phyloP scores from a whole-genome alignment of 371 early-diverging fungal genomes.

The Mortierella sp. region DNA sequence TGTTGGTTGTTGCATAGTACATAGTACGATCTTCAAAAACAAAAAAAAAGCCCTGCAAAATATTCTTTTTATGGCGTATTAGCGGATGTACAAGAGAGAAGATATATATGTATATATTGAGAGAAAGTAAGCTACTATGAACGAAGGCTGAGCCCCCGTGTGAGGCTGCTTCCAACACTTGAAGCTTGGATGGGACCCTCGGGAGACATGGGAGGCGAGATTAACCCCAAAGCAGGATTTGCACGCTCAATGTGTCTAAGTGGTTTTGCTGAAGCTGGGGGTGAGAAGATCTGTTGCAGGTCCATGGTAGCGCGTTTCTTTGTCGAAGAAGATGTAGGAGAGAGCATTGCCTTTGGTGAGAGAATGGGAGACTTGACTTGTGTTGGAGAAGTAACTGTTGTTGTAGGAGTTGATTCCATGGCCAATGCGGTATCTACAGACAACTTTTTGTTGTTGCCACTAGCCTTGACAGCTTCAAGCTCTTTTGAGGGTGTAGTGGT shows the following conservation, averaged over 20 bases:
- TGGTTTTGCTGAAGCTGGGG: slow-evolving; percentile 3
- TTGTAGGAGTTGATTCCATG: not conserved
- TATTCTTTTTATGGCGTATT: not conserved
- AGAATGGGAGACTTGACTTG: not conserved
- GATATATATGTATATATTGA: too few relatives aligned
- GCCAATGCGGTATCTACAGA: slow-evolving; percentile 21
- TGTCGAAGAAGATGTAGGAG: slow-evolving; percentile 33
- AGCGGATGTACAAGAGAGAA: not conserved
- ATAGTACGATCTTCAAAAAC: too few relatives aligned
- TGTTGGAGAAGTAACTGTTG: slow-evolving; percentile 1
- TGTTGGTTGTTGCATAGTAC: too few relatives aligned
- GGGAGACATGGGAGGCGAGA: slow-evolving; percentile 44
- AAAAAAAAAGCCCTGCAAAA: too few relatives aligned
- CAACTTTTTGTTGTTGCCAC: slow-evolving; percentile 7
- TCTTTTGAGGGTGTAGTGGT: not conserved
- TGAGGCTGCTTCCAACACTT: slow-evolving; percentile 5
- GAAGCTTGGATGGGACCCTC: not conserved
- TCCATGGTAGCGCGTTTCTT: slow-evolving; percentile 32
- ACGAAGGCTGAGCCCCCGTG: slow-evolving; percentile 37
- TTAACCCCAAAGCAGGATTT: slow-evolving; percentile 38
- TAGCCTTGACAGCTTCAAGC: not conserved
- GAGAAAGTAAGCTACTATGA: slow-evolving; percentile 5
- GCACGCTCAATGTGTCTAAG: slow-evolving; percentile 30
- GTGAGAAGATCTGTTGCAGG: slow-evolving; percentile 29
- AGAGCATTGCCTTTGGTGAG: slow-evolving; percentile 27